Evolutionary conservation across 768 basidiomycete genomes (phyloP).

Genomic region (Mycena latifolia): DNA sequence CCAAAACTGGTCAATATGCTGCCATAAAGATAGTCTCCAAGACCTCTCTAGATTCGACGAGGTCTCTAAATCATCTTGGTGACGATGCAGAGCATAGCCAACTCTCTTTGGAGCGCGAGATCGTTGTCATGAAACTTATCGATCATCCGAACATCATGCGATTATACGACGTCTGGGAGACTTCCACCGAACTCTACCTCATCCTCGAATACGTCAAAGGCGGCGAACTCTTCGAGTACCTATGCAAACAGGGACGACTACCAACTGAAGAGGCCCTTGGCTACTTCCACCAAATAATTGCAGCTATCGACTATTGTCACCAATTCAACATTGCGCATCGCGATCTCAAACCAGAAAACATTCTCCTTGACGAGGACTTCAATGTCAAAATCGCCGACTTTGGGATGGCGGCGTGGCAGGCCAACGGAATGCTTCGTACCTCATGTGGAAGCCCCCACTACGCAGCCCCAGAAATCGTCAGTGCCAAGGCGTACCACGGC

Average conservation of each 20-base stretch:
- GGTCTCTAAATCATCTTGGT: conserved; percentile 75
- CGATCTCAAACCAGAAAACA: conserved; percentile 95
- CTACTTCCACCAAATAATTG: conserved; percentile 95
- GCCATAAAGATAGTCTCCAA: conserved; percentile 97
- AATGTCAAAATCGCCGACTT: conserved; percentile 98
- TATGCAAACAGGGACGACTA: conserved; percentile 83
- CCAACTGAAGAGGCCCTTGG: conserved; percentile 78
- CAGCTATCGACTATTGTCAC: conserved; percentile 92
- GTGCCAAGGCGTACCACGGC: conserved; percentile 87
- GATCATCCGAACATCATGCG: conserved; percentile 96
- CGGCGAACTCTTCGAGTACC: conserved; percentile 94
- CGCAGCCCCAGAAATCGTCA: conserved; percentile 92
- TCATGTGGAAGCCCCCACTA: conserved; percentile 97
- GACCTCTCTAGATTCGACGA: conserved; percentile 71
- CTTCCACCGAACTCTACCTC: conserved; percentile 87
- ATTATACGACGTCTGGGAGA: conserved; percentile 98
- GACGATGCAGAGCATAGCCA: conserved; percentile 83
- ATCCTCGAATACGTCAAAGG: conserved; percentile 96
- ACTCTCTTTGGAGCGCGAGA: conserved; percentile 91
- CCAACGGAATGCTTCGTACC: conserved; percentile 74
- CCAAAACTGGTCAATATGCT: conserved; percentile 89
- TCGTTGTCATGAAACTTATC: conserved; percentile 97
- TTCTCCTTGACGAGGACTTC: conserved; percentile 83
- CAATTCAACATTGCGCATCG: conserved; percentile 95
- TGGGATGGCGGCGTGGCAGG: conserved; percentile 97